Conservation (phyloP, 1,284 basidiomycete species). For the Porodaedalea pini region DNA sequence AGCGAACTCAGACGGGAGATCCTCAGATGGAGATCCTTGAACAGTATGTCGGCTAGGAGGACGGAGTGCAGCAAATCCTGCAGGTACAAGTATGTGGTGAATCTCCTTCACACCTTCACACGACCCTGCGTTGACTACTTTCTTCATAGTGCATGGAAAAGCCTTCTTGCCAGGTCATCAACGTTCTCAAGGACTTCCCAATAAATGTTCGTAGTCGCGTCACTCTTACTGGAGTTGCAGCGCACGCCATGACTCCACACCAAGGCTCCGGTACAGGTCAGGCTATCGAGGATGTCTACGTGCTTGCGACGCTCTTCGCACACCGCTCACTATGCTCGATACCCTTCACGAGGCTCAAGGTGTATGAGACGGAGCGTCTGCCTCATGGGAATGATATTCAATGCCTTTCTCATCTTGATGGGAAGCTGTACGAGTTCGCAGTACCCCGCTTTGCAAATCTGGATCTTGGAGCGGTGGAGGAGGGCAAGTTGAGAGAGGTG, state of each 20-base stretch:
- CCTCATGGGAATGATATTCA: too few species aligned
- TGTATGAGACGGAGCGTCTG: slow-evolving; percentile 36
- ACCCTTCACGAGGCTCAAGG: slow-evolving; percentile 28
- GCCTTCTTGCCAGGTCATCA: slow-evolving; percentile 31
- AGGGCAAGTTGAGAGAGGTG: too few species aligned
- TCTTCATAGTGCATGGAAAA: too few species aligned
- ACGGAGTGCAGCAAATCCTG: too few species aligned
- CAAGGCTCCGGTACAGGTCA: too few species aligned
- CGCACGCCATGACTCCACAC: slow-evolving; percentile 43
- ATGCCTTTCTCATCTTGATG: slow-evolving; percentile 17
- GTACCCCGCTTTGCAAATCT: too few species aligned
- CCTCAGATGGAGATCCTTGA: slow-evolving; percentile 31
- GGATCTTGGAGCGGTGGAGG: too few species aligned
- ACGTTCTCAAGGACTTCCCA: slow-evolving; percentile 30
- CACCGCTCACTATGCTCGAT: slow-evolving; percentile 24
- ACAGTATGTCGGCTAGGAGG: slow-evolving; percentile 40
- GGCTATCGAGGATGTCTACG: slow-evolving; percentile 38
- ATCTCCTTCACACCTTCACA: too few species aligned
- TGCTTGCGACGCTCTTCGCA: slow-evolving; percentile 35
- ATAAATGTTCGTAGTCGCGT: slow-evolving; percentile 29
- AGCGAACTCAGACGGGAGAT: slow-evolving; percentile 33
- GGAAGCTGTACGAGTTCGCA: not conserved
- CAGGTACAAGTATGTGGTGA: slow-evolving; percentile 37
- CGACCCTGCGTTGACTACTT: too few species aligned
- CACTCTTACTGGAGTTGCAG: slow-evolving; percentile 38